Evolutionary conservation across 2,329 filamentous ascomycete genomes (phyloP).

Genomic region (Thielaviopsis populi): DNA sequence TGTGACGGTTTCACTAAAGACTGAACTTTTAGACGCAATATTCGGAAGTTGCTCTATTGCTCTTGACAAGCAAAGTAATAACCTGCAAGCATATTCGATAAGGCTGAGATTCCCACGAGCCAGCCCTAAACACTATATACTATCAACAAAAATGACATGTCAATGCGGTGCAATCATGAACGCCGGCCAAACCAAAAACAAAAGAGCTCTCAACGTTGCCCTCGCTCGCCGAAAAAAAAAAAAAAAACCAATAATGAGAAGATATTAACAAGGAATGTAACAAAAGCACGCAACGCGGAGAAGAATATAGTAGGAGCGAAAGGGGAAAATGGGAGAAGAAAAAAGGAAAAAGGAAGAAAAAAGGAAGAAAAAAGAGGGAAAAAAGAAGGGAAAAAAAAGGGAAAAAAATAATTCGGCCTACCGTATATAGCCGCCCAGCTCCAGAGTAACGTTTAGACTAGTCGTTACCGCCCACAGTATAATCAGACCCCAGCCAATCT

Average conservation of each 20-base stretch:
- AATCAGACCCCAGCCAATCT: constrained; percentile 69
- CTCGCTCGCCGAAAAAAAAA: neutral
- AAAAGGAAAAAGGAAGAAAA: neutral
- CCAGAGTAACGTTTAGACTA: constrained; percentile 63
- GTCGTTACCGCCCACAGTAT: constrained; percentile 70
- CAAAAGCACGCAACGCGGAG: neutral
- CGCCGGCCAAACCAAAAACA: neutral
- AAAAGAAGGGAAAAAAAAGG: neutral
- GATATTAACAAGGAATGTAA: neutral
- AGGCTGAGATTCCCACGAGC: too few species aligned
- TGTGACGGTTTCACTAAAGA: too few species aligned
- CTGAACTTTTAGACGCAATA: too few species aligned
- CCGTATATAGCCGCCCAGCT: constrained; percentile 40
- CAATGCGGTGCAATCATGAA: neutral
- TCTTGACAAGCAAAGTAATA: too few species aligned
- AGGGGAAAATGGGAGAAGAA: neutral
- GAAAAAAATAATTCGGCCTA: constrained; percentile 23
- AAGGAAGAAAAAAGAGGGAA: neutral
- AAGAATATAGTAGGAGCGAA: neutral
- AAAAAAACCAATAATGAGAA: neutral
- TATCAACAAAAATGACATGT: neutral
- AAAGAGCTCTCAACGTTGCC: neutral
- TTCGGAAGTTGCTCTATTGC: too few species aligned
- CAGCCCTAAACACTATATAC: too few species aligned
- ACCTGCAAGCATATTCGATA: too few species aligned